phyloP scores from a whole-genome alignment of 2,329 filamentous ascomycete genomes.

The Colletotrichum scovillei region DNA sequence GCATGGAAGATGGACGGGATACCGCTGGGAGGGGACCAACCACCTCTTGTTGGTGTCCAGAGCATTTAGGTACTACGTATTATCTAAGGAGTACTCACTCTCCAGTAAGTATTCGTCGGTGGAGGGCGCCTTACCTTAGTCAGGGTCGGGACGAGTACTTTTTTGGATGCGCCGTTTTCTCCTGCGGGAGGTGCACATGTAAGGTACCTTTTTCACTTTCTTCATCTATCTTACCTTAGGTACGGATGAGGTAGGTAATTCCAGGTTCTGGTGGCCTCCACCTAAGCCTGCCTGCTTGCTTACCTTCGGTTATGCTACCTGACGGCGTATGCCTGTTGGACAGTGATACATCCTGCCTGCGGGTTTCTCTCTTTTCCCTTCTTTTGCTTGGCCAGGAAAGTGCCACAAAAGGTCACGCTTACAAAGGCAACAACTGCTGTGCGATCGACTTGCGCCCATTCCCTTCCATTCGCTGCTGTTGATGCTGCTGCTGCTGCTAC shows the following conservation, averaged over 20 bases:
- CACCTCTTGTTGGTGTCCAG: neutral
- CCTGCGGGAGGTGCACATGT: neutral
- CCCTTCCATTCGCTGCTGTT: too few species aligned
- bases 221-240: neutral
- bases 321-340: neutral
- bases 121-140: neutral
- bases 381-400: neutral
- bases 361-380: too few species aligned
- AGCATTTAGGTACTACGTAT: too few species aligned
- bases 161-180: conserved; percentile 3
- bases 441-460: neutral
- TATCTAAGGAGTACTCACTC: too few species aligned
- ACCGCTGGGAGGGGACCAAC: neutral
- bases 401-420: neutral
- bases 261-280: neutral
- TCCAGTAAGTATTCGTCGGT: neutral
- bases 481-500: too few species aligned
- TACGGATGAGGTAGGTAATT: too few species aligned
- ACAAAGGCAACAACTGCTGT: neutral
- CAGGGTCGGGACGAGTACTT: neutral
- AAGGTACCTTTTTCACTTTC: neutral
- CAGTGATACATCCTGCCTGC: neutral
- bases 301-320: too few species aligned
- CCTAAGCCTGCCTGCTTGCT: neutral
- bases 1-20: neutral